Base-by-base conservation (phyloP, 495 filamentous ascomycete genomes). In the Tirmania nivea region DNA sequence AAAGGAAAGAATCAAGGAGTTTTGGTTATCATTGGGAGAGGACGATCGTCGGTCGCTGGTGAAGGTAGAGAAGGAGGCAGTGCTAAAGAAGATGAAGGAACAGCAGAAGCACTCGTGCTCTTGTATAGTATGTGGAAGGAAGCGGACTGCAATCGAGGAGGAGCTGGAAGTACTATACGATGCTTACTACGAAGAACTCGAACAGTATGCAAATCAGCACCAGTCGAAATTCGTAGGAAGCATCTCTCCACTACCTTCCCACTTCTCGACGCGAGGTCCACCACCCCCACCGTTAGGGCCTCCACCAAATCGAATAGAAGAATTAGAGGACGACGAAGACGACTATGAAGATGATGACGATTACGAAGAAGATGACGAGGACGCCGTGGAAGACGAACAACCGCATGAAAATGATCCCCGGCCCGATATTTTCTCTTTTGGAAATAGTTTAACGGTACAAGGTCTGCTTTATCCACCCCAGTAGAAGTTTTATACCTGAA, bases 81-180 rank as follows among this genome's bases (percentile, higher is more conserved):
- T 99, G 1, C 68, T 99, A 52, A 84, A 84, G 59, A 99, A 99
- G 70, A 99, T 99, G 90, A 97, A 99, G 70, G 92, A 99, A 66
- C 90, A 99, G 68, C 90, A 99, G 66, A 96, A 95, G 68, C 90
- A 96, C 64, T 96, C 90, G 3, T 99, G 90, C 69, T 94, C 87
- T 63, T 99, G 90, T 62, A 93, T 84, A 7, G 88, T 96, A 39
- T 99, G 90, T 70, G 90, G 90, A 51, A 78, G 90, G 57, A 99
- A 96, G 68, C 78, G 90, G 48, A 94, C 84, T 8, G 90, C 90
- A 9, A 99, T 99, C 61, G 90, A 99, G 67, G 90, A 99, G 67
- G 92, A 99, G 66, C 71, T 99, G 11, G 90, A 99, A 66, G 87
- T 92, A n/a, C 74, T 99, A 12, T 99, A 99, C 65, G 92, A 99